phyloP scores from a whole-genome alignment of 495 filamentous ascomycete species.

The Penicillium nucicola region DNA sequence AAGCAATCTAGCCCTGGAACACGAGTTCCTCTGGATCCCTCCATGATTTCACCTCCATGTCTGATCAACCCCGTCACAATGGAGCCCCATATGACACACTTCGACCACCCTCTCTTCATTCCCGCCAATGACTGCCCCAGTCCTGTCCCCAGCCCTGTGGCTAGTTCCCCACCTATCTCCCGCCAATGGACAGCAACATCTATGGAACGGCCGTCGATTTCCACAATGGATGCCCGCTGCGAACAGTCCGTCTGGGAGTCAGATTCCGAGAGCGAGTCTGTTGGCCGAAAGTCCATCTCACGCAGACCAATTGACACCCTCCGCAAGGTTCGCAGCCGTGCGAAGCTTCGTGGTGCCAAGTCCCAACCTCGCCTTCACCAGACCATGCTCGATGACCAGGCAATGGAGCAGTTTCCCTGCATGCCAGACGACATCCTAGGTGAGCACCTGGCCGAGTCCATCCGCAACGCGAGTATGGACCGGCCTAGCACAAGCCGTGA shows the following conservation, averaged over 20 bases:
- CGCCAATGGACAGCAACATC: slow-evolving; percentile 36
- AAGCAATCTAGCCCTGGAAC: slow-evolving; percentile 30
- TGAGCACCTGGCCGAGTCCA: slow-evolving; percentile 5
- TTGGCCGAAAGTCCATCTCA: slow-evolving; percentile 36
- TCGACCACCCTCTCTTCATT: slow-evolving; percentile 46
- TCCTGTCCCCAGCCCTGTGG: slow-evolving; percentile 37
- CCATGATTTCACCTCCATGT: slow-evolving; percentile 43
- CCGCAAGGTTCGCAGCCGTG: slow-evolving; percentile 46
- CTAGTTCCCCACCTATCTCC: slow-evolving; percentile 34
- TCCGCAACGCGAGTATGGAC: slow-evolving; percentile 18
- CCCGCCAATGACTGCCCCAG: slow-evolving; percentile 41
- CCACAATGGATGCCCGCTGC: slow-evolving; percentile 36
- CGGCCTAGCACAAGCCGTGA: slow-evolving; percentile 28
- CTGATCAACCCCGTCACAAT: slow-evolving; percentile 43
- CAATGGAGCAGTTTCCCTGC: slow-evolving; percentile 32
- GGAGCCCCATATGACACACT: slow-evolving; percentile 44
- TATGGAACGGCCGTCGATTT: slow-evolving; percentile 42
- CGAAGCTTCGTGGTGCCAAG: slow-evolving; percentile 44
- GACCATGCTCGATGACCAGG: slow-evolving; percentile 18
- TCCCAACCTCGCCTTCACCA: slow-evolving; percentile 38
- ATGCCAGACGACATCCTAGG: slow-evolving; percentile 26
- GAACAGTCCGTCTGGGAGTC: slow-evolving; percentile 50
- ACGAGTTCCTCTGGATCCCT: slow-evolving; percentile 35
- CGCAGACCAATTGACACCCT: slow-evolving; percentile 43
- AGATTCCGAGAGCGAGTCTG: slow-evolving; percentile 41